A percentile compares a stretch with the other conserved stretches of the same genome.
Evolutionary conservation across 1,284 basidiomycete species (phyloP).

Genomic region (Thelephora terrestris): DNA sequence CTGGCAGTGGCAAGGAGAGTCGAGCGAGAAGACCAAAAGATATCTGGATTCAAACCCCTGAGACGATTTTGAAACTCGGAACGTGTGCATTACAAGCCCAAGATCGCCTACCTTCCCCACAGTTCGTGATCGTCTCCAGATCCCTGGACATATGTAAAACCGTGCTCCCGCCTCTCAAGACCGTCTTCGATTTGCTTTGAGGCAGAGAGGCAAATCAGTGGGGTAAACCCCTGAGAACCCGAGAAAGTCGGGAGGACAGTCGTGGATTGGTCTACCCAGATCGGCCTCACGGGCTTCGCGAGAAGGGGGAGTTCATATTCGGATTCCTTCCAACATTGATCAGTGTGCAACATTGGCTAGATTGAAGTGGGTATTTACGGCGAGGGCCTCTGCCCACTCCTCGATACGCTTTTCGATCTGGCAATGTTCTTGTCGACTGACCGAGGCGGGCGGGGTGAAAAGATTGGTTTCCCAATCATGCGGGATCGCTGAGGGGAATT

Average conservation of each 20-base stretch:
- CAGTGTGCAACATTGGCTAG: neutral
- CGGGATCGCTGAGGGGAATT: slow-evolving; percentile 11
- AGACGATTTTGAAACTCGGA: neutral
- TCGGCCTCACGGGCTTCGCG: slow-evolving; percentile 43
- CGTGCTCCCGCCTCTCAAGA: slow-evolving; percentile 43
- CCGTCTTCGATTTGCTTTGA: slow-evolving; percentile 55
- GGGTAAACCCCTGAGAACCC: slow-evolving; percentile 33
- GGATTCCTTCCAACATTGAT: slow-evolving; percentile 29
- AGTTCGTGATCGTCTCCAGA: slow-evolving; percentile 86
- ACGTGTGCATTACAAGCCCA: no score
- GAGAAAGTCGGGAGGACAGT: slow-evolving; percentile 31
- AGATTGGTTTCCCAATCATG: slow-evolving; percentile 41
- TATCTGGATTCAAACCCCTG: slow-evolving; percentile 59
- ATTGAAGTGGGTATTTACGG: slow-evolving; percentile 28
- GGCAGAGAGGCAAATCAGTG: slow-evolving; percentile 72
- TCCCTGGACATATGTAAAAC: slow-evolving; percentile 79
- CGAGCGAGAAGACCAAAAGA: slow-evolving; percentile 60
- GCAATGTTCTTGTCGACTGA: slow-evolving; percentile 62
- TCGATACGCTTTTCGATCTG: slow-evolving; percentile 60
- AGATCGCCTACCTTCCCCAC: slow-evolving; percentile 61
- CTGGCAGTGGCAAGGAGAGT: slow-evolving; percentile 38
- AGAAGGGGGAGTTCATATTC: slow-evolving; percentile 41
- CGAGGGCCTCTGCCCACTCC: slow-evolving; percentile 54
- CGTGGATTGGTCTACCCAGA: slow-evolving; percentile 59
- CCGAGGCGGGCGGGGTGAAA: slow-evolving; percentile 54